Percentiles rank a stretch among this genome's conserved stretches.
phyloP scores from a whole-genome alignment of 371 early-diverging fungal species.

The Mortierella sp. region DNA sequence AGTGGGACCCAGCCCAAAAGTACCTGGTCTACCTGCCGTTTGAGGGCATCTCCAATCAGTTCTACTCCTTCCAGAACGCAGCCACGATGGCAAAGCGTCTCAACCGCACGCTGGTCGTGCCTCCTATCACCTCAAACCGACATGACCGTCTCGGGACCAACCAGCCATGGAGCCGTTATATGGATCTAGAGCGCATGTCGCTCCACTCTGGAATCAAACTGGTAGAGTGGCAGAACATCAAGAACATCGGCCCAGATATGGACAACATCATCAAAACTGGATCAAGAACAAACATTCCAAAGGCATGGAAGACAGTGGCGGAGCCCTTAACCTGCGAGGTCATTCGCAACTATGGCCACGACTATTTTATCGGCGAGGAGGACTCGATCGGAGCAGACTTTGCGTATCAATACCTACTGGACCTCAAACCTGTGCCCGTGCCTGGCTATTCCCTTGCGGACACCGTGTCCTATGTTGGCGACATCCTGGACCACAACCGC shows the following conservation, averaged over 20 bases:
- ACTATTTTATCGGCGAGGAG: slow-evolving; percentile 29
- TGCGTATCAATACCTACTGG: slow-evolving; percentile 40
- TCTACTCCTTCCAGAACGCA: slow-evolving; percentile 47
- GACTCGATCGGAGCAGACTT: slow-evolving; percentile 49
- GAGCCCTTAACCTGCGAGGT: slow-evolving; percentile 41
- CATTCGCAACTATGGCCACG: slow-evolving; percentile 44
- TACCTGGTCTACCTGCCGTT: slow-evolving; percentile 45
- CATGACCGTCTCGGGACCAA: slow-evolving; percentile 42
- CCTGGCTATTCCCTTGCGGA: slow-evolving; percentile 22
- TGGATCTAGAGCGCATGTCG: slow-evolving; percentile 43
- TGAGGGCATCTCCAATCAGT: slow-evolving; percentile 53
- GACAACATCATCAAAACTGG: slow-evolving; percentile 20
- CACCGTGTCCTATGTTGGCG: slow-evolving; percentile 13
- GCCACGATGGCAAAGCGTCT: slow-evolving; percentile 44
- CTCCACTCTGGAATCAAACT: slow-evolving; percentile 20
- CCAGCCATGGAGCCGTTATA: slow-evolving; percentile 47
- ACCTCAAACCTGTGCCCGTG: slow-evolving; percentile 29
- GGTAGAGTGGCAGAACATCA: slow-evolving; percentile 47
- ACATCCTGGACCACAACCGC: slow-evolving; percentile 39
- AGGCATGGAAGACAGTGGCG: slow-evolving; percentile 22
- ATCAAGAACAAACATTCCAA: slow-evolving; percentile 17
- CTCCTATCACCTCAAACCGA: slow-evolving; percentile 51
- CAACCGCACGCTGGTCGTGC: slow-evolving; percentile 46
- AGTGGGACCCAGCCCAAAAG: slow-evolving; percentile 27
- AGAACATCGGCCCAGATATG: slow-evolving; percentile 15